Evolutionary conservation across 495 filamentous ascomycete genomes (phyloP), one percentile per base, ranked within the genome.

Genomic region (Neurospora sp.): DNA sequence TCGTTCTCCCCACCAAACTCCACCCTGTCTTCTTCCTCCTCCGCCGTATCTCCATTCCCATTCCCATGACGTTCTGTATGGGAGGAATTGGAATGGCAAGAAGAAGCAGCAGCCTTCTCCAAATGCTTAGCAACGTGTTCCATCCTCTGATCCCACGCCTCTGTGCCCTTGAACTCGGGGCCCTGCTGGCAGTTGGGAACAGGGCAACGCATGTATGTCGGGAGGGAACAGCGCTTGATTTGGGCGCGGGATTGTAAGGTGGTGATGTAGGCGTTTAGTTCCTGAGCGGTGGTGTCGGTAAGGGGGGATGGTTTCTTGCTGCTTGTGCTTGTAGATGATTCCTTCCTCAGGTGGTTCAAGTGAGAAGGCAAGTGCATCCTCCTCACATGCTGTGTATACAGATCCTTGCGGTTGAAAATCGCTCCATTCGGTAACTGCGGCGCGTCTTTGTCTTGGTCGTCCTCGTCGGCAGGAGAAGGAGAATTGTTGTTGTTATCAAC

Each of bases 391-490:
- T 97, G 93, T 0, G 91, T 94, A 85, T 94, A 97, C 35, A 97
- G 89, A 75, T 97, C 94, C 78, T 97, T 97, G 74, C 94, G 91
- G 81, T 96, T 96, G 83, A 97, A 97, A 78, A 93, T 89, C 71
- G 92, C 90, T 22, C 83, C 83, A 40, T 78, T 79, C 14, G 79
- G 79, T 7, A 78, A 74, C 12, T 39, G 37, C 10, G 75, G 46
- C 27, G 69, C 22, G 41, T 48, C 9, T 3, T 35, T 5, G 4
- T 35, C 4, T 4, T 5, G 3, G 3, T 5, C 31, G 3, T 35
- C 31, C 0, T 35, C 31, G 31, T 35, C 31, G 0, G 31, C 27
- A 27, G 2, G 27, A 27, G 27, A 0, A 27, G 27, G 27, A 27
- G 27, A 27, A 2, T 27, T 27, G 27, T 31, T 27, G 27, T 31